Evolutionary conservation across 345 rosid species (phyloP).

Genomic region (Eucalyptus globulus): DNA sequence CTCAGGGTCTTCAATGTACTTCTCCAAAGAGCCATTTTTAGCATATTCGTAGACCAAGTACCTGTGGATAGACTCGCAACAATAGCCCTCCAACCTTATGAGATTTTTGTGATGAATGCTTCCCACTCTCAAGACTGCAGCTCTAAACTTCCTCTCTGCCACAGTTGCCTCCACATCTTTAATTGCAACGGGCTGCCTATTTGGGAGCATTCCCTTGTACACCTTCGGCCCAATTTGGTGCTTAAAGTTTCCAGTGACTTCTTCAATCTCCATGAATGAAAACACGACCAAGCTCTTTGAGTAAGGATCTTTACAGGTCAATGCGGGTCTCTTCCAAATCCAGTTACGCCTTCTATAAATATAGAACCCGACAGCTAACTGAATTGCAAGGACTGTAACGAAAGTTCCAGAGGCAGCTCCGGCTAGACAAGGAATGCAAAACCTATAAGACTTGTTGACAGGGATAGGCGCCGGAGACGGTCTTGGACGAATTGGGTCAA

Average conservation of each 20-base stretch:
- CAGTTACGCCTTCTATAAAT: constrained; percentile 31
- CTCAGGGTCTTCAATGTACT: constrained; percentile 37
- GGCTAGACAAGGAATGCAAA: constrained; percentile 47
- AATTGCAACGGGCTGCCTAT: constrained; percentile 37
- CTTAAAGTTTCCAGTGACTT: constrained; percentile 39
- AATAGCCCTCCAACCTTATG: constrained; percentile 61
- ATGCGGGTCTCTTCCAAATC: constrained; percentile 26
- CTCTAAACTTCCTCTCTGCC: constrained; percentile 58
- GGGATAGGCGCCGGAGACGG: neutral
- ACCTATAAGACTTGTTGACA: neutral
- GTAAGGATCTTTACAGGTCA: constrained; percentile 13
- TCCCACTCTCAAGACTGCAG: constrained; percentile 53
- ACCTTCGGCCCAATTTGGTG: constrained; percentile 38
- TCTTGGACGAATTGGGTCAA: constrained; percentile 22
- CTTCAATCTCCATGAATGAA: constrained; percentile 50
- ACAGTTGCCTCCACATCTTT: constrained; percentile 36
- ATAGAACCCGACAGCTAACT: constrained; percentile 33
- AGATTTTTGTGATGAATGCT: constrained; percentile 74
- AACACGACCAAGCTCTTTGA: constrained; percentile 50
- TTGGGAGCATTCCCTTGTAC: constrained; percentile 51
- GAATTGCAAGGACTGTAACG: constrained; percentile 30
- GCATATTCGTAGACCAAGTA: constrained; percentile 61
- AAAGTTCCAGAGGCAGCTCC: constrained; percentile 47
- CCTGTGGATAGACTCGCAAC: constrained; percentile 48
- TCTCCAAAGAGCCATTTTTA: constrained; percentile 41